Conservation (phyloP, 2,329 filamentous ascomycete genomes). For the Hypoxylon sp. region DNA sequence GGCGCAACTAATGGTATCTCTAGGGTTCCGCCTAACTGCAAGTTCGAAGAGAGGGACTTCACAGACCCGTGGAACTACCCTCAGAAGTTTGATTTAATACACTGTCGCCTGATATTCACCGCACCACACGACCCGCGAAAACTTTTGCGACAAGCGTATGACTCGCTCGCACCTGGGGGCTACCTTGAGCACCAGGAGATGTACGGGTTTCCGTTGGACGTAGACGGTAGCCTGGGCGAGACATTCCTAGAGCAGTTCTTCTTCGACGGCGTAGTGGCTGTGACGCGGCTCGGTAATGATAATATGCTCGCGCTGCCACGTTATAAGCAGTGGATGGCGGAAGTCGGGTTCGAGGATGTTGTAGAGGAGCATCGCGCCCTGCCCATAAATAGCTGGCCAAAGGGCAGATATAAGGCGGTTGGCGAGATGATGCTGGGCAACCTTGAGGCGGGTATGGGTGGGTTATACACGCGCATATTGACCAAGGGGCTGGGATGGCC, state of each 20-base stretch:
- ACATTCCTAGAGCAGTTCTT: constrained; percentile 23
- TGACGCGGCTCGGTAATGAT: constrained; percentile 12
- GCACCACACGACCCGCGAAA: constrained; percentile 14
- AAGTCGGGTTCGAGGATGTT: constrained; percentile 23
- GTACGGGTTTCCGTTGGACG: constrained; percentile 23
- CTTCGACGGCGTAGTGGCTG: constrained; percentile 14
- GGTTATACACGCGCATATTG: neutral
- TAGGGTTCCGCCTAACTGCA: constrained; percentile 26
- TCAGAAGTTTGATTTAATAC: constrained; percentile 34
- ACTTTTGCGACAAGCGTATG: constrained; percentile 20
- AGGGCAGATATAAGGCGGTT: constrained; percentile 25
- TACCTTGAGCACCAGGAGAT: constrained; percentile 32
- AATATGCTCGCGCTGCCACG: constrained; percentile 9
- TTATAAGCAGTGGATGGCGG: constrained; percentile 29
- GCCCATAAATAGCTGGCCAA: constrained; percentile 21
- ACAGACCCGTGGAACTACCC: constrained; percentile 17
- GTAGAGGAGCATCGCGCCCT: constrained; percentile 23
- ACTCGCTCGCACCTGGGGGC: constrained; percentile 32
- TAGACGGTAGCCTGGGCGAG: constrained; percentile 16
- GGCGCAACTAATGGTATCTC: neutral
- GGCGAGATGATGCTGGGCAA: constrained; percentile 17
- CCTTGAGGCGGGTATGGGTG: neutral
- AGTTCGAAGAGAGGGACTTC: constrained; percentile 27
- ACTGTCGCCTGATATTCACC: constrained; percentile 30
- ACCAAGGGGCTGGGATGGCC: neutral